A percentile compares a stretch with the other conserved stretches of the same genome.
Evolutionary conservation across 2,329 filamentous ascomycete species (phyloP).

Genomic region (Penicillium sp.): DNA sequence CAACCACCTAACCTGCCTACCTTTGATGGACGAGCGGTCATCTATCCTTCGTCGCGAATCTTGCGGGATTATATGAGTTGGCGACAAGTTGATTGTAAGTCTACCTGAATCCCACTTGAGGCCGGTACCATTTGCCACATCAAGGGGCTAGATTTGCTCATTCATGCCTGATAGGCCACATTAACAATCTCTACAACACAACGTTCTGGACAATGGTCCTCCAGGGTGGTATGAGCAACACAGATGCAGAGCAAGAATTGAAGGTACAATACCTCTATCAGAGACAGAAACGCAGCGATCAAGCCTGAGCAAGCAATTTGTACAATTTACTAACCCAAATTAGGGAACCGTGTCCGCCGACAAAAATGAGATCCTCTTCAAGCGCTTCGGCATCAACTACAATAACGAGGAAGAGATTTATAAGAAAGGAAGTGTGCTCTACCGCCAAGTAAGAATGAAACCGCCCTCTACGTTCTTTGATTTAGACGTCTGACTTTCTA

Average conservation of each 20-base stretch:
- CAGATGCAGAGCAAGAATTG: conserved; percentile 78
- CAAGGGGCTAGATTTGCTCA: not conserved
- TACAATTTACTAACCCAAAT: not conserved
- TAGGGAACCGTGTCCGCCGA: conserved; percentile 82
- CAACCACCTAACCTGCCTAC: conserved; percentile 73
- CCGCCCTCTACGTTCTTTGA: not conserved
- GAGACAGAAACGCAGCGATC: not conserved
- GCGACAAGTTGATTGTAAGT: conserved; percentile 91
- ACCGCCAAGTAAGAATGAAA: conserved; percentile 65
- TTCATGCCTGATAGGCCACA: conserved; percentile 67
- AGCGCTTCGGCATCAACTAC: conserved; percentile 89
- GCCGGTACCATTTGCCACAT: not conserved
- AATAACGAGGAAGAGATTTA: conserved; percentile 94
- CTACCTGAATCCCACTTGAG: not conserved
- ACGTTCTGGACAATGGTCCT: conserved; percentile 91
- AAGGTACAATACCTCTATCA: conserved; percentile 57
- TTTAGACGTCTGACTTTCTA: conserved; percentile 13
- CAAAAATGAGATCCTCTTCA: conserved; percentile 96
- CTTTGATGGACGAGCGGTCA: conserved; percentile 89
- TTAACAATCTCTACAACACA: conserved; percentile 98
- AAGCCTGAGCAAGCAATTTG: not conserved
- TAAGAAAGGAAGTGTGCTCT: conserved; percentile 90
- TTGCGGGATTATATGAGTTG: conserved; percentile 94
- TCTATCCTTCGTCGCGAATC: conserved; percentile 81
- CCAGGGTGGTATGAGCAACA: conserved; percentile 72